A percentile compares a stretch with the other conserved stretches of the same genome.
Evolutionary conservation across 768 basidiomycete species (phyloP).

Genomic region (Leccinum fibrillosum): DNA sequence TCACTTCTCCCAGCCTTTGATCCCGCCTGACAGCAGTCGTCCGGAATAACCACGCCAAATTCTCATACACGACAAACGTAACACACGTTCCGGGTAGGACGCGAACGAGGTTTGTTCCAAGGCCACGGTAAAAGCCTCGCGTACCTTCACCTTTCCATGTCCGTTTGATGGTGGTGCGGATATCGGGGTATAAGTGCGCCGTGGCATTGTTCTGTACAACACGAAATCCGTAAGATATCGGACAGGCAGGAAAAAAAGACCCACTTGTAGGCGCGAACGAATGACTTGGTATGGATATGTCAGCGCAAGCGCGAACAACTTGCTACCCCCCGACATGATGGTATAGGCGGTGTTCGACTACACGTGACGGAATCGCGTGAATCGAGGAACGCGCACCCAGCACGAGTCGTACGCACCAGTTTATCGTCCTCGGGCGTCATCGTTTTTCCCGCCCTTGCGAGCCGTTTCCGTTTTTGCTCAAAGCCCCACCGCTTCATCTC

Average conservation of each 20-base stretch:
- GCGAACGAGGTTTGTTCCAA: slow-evolving; percentile 90
- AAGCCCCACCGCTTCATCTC: slow-evolving; percentile 92
- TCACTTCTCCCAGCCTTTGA: slow-evolving; percentile 5
- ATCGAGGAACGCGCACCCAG: background rate
- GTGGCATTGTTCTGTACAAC: slow-evolving; percentile 60
- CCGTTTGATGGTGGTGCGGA: slow-evolving; percentile 72
- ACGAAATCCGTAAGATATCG: background rate
- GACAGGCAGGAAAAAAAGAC: slow-evolving; percentile 11
- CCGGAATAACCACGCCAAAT: slow-evolving; percentile 78
- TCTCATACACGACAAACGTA: slow-evolving; percentile 97
- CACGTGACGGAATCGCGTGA: background rate
- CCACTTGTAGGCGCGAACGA: slow-evolving; percentile 87
- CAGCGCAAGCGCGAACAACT: slow-evolving; percentile 72
- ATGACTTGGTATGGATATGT: slow-evolving; percentile 99
- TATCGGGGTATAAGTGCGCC: slow-evolving; percentile 71
- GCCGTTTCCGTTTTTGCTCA: slow-evolving; percentile 66
- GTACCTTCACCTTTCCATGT: slow-evolving; percentile 83
- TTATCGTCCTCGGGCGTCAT: slow-evolving; percentile 80
- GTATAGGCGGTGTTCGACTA: slow-evolving; percentile 93
- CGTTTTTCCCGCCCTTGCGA: slow-evolving; percentile 53
- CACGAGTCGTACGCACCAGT: slow-evolving; percentile 53
- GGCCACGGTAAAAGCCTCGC: slow-evolving; percentile 89
- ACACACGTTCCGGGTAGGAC: slow-evolving; percentile 97
- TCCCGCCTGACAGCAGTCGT: slow-evolving; percentile 59
- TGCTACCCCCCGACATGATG: slow-evolving; percentile 87